Evolutionary conservation across 345 rosid genomes (phyloP), one percentile per base, ranked within the genome.

Genomic region (Linum tenue): DNA sequence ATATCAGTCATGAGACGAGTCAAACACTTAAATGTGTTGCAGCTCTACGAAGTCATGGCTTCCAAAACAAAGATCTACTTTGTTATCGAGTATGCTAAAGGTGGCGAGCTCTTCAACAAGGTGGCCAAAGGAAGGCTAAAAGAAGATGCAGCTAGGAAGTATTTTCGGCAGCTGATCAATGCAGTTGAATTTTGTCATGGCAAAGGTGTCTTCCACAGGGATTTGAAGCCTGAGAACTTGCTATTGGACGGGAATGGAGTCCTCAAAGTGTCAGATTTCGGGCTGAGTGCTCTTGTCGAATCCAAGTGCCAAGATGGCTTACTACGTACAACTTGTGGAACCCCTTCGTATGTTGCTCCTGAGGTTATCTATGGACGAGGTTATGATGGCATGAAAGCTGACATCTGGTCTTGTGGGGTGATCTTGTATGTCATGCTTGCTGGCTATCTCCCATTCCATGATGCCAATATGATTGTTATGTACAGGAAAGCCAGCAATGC

Each of bases 1-100:
- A 65, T 70, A 58, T 39, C 59, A 53, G 42, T 70, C 37, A 70
- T 65, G 69, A 59, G 48, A 64, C 14, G 64, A 42, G 69, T 70
- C 51, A 64, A 70, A 51, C 74, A 70, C 56, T 51, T 60, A 65
- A 64, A 70, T 35, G 61, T 70, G 31, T 31, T 51, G 5, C 1
- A 53, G 50, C 17, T 22, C 53, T 48, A 48, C 53, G 53, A 48
- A 10, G 53, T 48, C 53, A 7, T 6, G 53, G 53, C 53, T 3
- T 48, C 53, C 3, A 48, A 48, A 10, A 48, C 53, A 3, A 48
- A 48, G 53, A 48, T 48, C 14, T 48, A 48, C 53, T 48, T 48
- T 15, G 53, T 48, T 3, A 7, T 48, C 53, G 53, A 48, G 53
- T 48, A 48, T 9, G 53, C 53, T 3, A 48, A 48, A 9, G 53